Evolutionary conservation across 73 alveolate species (phyloP).

Genomic region (Paramecium primaurelia): DNA sequence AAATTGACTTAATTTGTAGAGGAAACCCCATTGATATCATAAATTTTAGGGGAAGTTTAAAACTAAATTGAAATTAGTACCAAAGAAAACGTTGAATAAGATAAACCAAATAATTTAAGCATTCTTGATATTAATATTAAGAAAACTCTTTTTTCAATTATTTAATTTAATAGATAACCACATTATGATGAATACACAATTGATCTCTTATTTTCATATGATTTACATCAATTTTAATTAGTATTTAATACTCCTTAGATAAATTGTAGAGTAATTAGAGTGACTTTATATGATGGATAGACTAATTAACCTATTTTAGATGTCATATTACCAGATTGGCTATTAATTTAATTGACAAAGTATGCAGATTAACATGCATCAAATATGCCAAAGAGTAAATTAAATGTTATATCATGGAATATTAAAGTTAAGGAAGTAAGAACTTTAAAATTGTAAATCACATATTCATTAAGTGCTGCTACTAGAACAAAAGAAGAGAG

Average conservation of each 20-base stretch:
- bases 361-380: neutral
- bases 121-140: neutral
- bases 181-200: neutral
- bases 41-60: slow-evolving; percentile 11
- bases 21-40: neutral
- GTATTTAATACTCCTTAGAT: neutral
- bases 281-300: neutral
- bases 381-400: neutral
- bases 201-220: neutral
- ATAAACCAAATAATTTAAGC: neutral
- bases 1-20: neutral
- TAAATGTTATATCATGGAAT: neutral
- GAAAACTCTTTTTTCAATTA: neutral
- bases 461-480: neutral
- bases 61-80: neutral
- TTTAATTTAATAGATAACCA: neutral
- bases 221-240: neutral
- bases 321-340: neutral
- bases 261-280: neutral
- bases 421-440: neutral
- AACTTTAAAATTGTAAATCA: neutral
- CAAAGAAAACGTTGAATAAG: neutral
- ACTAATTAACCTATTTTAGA: neutral
- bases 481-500: neutral
- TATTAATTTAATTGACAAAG: neutral